A percentile compares a stretch with the other conserved stretches of the same genome.
Conservation (phyloP, 768 basidiomycete genomes). For the Grammothele lineata region DNA sequence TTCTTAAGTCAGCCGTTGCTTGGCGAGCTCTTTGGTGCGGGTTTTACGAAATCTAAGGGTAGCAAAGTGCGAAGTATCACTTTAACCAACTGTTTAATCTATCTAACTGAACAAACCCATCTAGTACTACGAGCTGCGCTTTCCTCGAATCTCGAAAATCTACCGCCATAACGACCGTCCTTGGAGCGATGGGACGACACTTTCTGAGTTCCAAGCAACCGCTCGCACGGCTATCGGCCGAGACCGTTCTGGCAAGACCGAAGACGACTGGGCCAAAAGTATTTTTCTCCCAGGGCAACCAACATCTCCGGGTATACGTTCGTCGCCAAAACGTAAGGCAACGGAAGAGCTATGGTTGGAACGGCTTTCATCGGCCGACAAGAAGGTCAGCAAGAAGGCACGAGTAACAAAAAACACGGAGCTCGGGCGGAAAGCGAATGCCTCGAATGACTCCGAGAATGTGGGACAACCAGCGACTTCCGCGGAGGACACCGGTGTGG, state of each 20-base stretch:
- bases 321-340: conserved; percentile 35
- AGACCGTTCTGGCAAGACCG: conserved; percentile 45
- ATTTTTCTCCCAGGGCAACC: conserved; percentile 36
- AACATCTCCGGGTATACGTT: conserved; percentile 35
- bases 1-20: conserved; percentile 61
- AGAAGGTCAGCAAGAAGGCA: conserved; percentile 9
- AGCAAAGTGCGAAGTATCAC: conserved; percentile 43
- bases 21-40: conserved; percentile 75
- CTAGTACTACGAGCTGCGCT: conserved; percentile 84
- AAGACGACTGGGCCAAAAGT: conserved; percentile 40
- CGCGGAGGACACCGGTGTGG: background rate
- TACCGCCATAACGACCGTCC: conserved; percentile 55
- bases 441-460: background rate
- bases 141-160: conserved; percentile 73
- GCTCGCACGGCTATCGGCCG: conserved; percentile 53
- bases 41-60: conserved; percentile 67
- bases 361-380: conserved; percentile 30
- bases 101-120: background rate
- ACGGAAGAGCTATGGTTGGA: conserved; percentile 39
- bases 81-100: background rate
- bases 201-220: conserved; percentile 48
- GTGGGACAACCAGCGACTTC: no score
- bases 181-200: conserved; percentile 54
- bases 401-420: background rate
- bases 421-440: background rate